A percentile compares a stretch with the other conserved stretches of the same genome.
Evolutionary conservation across 2,329 filamentous ascomycete species (phyloP).

Genomic region (Ophiostoma populinum): DNA sequence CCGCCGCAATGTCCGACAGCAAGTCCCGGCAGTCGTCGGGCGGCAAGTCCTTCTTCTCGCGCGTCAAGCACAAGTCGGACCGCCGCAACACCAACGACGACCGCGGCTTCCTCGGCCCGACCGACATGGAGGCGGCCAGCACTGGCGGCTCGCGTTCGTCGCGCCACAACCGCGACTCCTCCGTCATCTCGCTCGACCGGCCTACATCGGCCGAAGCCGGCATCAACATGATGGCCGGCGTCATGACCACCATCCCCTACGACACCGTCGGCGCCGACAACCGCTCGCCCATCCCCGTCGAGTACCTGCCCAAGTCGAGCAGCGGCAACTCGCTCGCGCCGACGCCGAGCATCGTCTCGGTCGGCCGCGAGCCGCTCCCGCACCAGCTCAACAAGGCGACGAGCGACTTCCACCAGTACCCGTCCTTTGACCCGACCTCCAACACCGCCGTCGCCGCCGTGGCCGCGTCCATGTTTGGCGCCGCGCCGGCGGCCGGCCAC

Average conservation of each 20-base stretch:
- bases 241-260: conserved; percentile 80
- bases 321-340: conserved; percentile 2
- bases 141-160: conserved; percentile 52
- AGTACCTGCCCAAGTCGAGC: conserved; percentile 45
- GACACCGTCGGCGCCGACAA: conserved; percentile 49
- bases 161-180: conserved; percentile 60
- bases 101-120: conserved; percentile 32
- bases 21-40: conserved; percentile 64
- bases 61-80: conserved; percentile 63
- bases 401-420: conserved; percentile 79
- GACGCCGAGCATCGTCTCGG: conserved; percentile 40
- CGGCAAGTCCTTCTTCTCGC: conserved; percentile 61
- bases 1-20: conserved; percentile 37
- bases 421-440: conserved; percentile 44
- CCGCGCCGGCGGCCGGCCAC: conserved; percentile 22
- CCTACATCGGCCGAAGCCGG: conserved; percentile 46
- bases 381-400: conserved; percentile 68
- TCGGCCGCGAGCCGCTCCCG: conserved; percentile 56
- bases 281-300: conserved; percentile 52
- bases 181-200: conserved; percentile 52
- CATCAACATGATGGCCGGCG: conserved; percentile 59
- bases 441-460: conserved; percentile 15
- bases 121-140: conserved; percentile 43
- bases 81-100: conserved; percentile 46
- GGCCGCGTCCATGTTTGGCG: conserved; percentile 9